Evolutionary conservation across 192 early-diverging fungal species (phyloP), one percentile per base, ranked within the genome.

Genomic region (Mortierella claussenii): DNA sequence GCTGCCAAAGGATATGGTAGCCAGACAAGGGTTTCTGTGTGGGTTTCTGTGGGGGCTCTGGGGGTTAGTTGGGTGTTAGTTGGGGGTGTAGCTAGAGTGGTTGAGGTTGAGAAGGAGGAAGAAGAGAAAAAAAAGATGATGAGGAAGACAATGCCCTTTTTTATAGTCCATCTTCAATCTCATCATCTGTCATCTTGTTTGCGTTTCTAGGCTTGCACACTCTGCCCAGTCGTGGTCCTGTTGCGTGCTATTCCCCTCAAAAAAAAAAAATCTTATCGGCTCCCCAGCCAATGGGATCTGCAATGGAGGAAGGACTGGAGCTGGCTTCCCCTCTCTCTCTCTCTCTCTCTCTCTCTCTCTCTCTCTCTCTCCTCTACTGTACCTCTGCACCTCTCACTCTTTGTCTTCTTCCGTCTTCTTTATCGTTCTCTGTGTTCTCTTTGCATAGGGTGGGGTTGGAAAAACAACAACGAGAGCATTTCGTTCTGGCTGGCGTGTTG

Each of bases 1-100:
- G 73, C 73, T 66, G 63, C 73, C 73, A 66, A 71, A 61, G 62
- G 50, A 42, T 42, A 45, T 75, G 70, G 70, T 58, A 63, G 70
- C 70, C 70, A 68, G 57, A 75, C 63, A 75, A 55, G 30, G 63
- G 36, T 60, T 61, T 69, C 2, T 18, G 50, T 33, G 31, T 53
- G 47, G 18, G 45, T 68, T 40, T n/a, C n/a, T n/a, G n/a, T 40
- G 13, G 13, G 37, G 37, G 34, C 34, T 31, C n/a, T 40, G 57
- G 49, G 62, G 62, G 54, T 33, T 59, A 8, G 37, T 15, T 13
- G n/a, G 21, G 21, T 21, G 8, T 48, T 20, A 48, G 24, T 31
- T 53, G 18, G 36, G 45, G 56, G 47, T 60, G n/a, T 27, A 24
- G 55, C 36, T n/a, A 34, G 44, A 28, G 60, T 55, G 55, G 49